A percentile compares a stretch with the other conserved stretches of the same genome.
These are phyloP conservation scores for Stramenopiles sp. DNA, from an alignment of 352 stramenopile species.

Conservation along the genomic window DNA sequence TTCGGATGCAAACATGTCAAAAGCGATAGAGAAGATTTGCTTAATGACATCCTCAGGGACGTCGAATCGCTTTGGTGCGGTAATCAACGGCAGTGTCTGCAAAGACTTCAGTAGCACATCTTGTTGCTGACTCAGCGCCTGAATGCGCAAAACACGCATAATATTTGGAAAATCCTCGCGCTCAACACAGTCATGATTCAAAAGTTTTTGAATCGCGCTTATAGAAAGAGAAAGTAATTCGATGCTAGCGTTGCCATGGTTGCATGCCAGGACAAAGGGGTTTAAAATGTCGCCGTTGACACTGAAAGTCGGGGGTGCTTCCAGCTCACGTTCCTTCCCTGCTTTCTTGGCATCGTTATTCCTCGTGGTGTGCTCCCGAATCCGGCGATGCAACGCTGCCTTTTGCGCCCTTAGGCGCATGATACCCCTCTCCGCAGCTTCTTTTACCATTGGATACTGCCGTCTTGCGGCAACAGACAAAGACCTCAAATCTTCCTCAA, in stretches of 20 bases:
- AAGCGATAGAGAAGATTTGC: background rate
- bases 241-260: conserved; percentile 80
- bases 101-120: conserved; percentile 65
- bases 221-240: conserved; percentile 80
- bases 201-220: conserved; percentile 74
- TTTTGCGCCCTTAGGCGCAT: conserved; percentile 52
- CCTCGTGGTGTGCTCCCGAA: background rate
- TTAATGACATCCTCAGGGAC: background rate
- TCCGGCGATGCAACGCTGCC: background rate
- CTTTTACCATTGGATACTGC: conserved; percentile 78
- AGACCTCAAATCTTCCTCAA: conserved; percentile 60
- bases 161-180: conserved; percentile 78
- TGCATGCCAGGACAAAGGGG: conserved; percentile 86
- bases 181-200: conserved; percentile 81
- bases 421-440: conserved; percentile 80
- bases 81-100: conserved; percentile 55
- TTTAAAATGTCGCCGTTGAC: conserved; percentile 67
- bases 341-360: background rate
- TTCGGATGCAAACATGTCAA: background rate
- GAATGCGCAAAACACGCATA: conserved; percentile 79
- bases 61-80: background rate
- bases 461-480: conserved; percentile 56
- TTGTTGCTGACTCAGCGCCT: conserved; percentile 63
- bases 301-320: background rate
- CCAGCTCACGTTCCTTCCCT: background rate